Evolutionary conservation across 768 basidiomycete species (phyloP), one percentile per base, ranked within the genome.

Genomic region (Leccinum variicolor): DNA sequence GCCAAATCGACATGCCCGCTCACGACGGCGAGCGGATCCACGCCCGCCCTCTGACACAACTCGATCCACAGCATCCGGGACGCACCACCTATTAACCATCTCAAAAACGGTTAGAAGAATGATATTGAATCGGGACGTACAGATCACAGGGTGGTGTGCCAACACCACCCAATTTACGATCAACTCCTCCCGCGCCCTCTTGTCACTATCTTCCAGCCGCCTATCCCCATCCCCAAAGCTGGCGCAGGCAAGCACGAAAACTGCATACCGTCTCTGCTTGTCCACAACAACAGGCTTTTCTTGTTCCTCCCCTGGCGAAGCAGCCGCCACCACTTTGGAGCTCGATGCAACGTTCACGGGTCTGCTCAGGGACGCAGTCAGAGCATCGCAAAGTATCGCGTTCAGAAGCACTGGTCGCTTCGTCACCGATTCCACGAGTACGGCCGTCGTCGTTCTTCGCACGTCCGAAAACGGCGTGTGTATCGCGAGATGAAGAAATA

Each of bases 401-500:
- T 79, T 81, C 0, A 81, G 75, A 17, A 84, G 73, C 56, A 77
- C 73, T 0, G 89, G 87, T 0, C 75, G 68, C 6, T 61, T 61
- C 4, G 63, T 51, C 0, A 77, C 74, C 3, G 79, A 70, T 5
- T 66, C 61, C 39, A 76, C 71, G 6, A 94, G 50, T 0, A 78
- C 72, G 0, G 62, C 60, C 17, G 82, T 66, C 1, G 82, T 78
- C 4, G 70, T 70, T 52, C 81, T 76, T 9, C 90, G 79, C 14
- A 83, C 77, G 13, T 82, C 76, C 3, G 81, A 74, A n/a, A 80
- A 77, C 14, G 78, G 67, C 46, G 83, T 76, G 6, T 90, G 84
- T 15, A 88, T 75, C 0, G 83, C 83, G 4, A 94, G 80, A 62
- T 94, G 81, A 11, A 94, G 63, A 55, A 92, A 82, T 0, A 84